Evolutionary conservation across 257 asterid genomes (phyloP), one percentile per base, ranked within the genome.

Genomic region (Primulina eburnea): DNA sequence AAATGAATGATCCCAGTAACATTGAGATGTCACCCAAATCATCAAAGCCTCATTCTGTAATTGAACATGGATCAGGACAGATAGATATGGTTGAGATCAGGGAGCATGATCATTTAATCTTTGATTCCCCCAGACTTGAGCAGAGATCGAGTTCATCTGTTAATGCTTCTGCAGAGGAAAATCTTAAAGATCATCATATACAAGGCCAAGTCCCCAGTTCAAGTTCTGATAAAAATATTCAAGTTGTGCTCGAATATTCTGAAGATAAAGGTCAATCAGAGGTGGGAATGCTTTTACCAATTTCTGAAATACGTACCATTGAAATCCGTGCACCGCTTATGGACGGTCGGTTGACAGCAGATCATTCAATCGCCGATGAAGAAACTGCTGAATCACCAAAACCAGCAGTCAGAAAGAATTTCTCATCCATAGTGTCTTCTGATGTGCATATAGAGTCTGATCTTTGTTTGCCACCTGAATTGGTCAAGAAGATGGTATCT

Each of bases 301-400:
- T 33, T 47, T 68, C 76, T 74, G 83, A 60, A 30, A 38, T 33
- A 67, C 73, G 56, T 61, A 33, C 65, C 64, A 64, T 24, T 78
- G 75, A 70, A 69, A 68, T 76, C 57, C 61, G 52, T 61, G 71
- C 64, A 34, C 78, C 77, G 7, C 71, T 69, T 32, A 72, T 72
- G 47, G 82, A 69, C 64, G 74, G 71, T 56, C 80, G 57, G 64
- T 47, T 65, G 55, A 61, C 70, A 35, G 72, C 14, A 24, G 85
- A 79, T 57, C 61, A 60, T 77, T 67, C 80, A 24, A 73, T 43
- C 57, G 73, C 77, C 53, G 32, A 60, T 64, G 88, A 79, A 72
- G 84, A 76, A 71, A 34, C 74, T 67, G 14, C 69, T 63, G 73
- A 62, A 57, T 67, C 80, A 50, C 77, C 76, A 53, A 58, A 74